Base-by-base conservation (phyloP, 2,329 filamentous ascomycete species). In the Fusarium subtropicale region DNA sequence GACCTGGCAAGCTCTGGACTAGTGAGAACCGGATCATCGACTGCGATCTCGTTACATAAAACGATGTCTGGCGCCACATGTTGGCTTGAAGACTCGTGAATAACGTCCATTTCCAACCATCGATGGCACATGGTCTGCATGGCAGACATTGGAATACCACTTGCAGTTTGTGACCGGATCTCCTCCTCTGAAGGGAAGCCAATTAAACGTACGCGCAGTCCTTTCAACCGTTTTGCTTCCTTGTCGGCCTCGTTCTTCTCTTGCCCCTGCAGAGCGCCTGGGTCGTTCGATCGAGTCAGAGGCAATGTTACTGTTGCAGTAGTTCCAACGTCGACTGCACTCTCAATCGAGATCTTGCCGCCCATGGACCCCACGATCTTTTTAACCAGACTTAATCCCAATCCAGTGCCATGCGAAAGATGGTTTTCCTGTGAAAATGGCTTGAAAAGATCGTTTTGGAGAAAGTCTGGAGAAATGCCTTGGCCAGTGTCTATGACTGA, bases 301-400 rank as follows among this genome's bases (percentile, higher is more conserved):
- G 78, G 79, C 2, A 81, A 51, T 2, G 65, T 74, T 5, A 81
- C 77, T 3, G 69, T 74, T 26, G 79, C 76, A 7, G 69, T 78
- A 11, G 81, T 82, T 2, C 81, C 81, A 8, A 74, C 57, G 12
- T 77, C 77, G 3, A 78, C 41, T 16, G 76, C 71, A 46, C 79
- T 90, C 64, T 82, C 81, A 16, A 92, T 83, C 15, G 85, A 81
- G 56, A 92, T 86, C 7, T 81, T 82, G 0, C 90, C 90, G 28
- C 84, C 83, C 3, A 92, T 79, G 15, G 85, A 83, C n/a, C 84
- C 82, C 2, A 89, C 85, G 7, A 92, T 86, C 59, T 82, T 80
- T 18, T 85, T 83, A 6, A 92, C 90, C 10, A 92, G 86, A 36
- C 87, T 89, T 34, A 92, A 78, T 0, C 91, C 90, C 1, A 92